Evolutionary conservation across 306 rosid genomes (phyloP), one percentile per base, ranked within the genome.

Genomic region (Dalbergia oliveri): DNA sequence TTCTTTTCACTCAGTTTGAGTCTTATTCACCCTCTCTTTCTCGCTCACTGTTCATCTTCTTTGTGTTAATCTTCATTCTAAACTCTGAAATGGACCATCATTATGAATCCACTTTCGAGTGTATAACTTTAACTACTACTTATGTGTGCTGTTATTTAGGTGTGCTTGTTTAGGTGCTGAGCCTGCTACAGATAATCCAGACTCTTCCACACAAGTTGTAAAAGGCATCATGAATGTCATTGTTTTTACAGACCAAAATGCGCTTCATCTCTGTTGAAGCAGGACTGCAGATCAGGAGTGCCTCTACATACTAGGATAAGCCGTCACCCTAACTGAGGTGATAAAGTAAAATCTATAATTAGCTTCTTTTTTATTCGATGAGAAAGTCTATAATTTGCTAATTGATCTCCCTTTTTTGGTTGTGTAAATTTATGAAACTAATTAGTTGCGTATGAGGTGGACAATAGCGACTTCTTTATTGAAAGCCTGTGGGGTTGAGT

Each of bases 401-500:
- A n/a, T 34, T 18, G 39, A 19, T 68, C 39, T 44, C 45, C 39
- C 19, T 21, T 50, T 39, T 19, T 12, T 11, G 11, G 34, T 23
- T 16, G 31, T 33, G 47, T 61, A 7, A 9, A 23, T 75, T 59
- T 31, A 12, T 60, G 19, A 62, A 18, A 56, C 4, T 15, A 4
- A 50, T n/a, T 47, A n/a, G 10, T 43, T 39, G 35, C 41, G 77
- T 83, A 37, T 5, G 6, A 37, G 41, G 41, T 4, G 41, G 41
- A 37, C 5, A 37, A 73, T 89, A 41, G 97, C 87, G 0, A 88
- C 88, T 0, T 75, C 69, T 41, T 63, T 91, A 77, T 81, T 88
- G 15, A 86, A 86, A 74, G 93, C 87, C 1, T 85, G 93, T 51
- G 89, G 93, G 97, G 92, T 14, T 69, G 72, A 79, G 74, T 84